Evolutionary conservation across 768 basidiomycete genomes (phyloP), one percentile per base, ranked within the genome.

Genomic region (Tylopilus felleus): DNA sequence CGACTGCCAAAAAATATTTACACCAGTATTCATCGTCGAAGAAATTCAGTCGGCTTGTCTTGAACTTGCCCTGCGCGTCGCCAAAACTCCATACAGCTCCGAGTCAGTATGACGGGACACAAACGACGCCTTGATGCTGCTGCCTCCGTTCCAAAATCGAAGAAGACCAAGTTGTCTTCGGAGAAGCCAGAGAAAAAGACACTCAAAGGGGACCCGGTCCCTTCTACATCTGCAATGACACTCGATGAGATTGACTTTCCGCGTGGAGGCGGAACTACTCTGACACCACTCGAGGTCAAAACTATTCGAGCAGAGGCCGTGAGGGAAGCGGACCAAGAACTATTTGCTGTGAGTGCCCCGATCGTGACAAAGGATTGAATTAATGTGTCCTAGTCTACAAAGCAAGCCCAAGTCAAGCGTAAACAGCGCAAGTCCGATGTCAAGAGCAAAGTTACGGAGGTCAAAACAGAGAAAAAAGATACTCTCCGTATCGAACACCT

Each of bases 211-310:
- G 68, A 72, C 19, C 53, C 72, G 10, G 57, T 69, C 4, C 67
- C 72, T 47, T 59, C 71, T 10, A 59, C 67, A 27, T 75, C 78
- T n/a, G 72, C 66, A 59, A 62, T 77, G 52, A 70, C 75, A 33
- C 56, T 77, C 10, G 84, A 93, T 36, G 93, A 95, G 64, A 80
- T 92, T 47, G 93, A 95, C 70, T 99, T 98, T 72, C 95, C 95
- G 53, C 85, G 96, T 61, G 97, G 96, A 25, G 96, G 96, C 25
- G 96, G 96, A 49, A 90, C 93, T 1, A 80, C 76, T 29, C 80
- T 96, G 61, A 97, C 95, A 19, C 87, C 93, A 29, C 73, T 92
- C 8, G 95, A 99, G 70, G 86, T 93, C 50, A 94, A 95, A 71
- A 75, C 85, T 49, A 82, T 92, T 33, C 82, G 86, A 48, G 84